Evolutionary conservation across 352 stramenopile species (phyloP).

Genomic region (Globisporangium rhizosaccharum): DNA sequence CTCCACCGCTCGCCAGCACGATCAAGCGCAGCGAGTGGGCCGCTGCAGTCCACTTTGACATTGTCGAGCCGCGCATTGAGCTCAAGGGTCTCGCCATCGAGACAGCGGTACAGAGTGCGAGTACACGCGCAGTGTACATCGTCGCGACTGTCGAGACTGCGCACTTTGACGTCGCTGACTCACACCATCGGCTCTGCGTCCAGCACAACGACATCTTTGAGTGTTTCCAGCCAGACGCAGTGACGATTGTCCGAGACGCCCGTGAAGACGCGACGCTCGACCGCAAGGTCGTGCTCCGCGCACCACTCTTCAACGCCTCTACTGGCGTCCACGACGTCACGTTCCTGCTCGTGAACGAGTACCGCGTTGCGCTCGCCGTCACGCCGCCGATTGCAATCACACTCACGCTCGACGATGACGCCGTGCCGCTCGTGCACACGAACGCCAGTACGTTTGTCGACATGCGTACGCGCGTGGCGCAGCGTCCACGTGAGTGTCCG

Average conservation of each 20-base stretch:
- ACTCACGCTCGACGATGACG: neutral
- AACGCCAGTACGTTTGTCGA: slow-evolving; percentile 18
- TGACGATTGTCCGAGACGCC: slow-evolving; percentile 20
- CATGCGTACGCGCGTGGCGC: slow-evolving; percentile 15
- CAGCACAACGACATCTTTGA: slow-evolving; percentile 39
- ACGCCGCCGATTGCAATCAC: slow-evolving; percentile 17
- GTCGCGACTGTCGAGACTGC: slow-evolving; percentile 29
- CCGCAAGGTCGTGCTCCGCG: slow-evolving; percentile 23
- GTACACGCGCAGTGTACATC: slow-evolving; percentile 10
- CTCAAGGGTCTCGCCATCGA: slow-evolving; percentile 18
- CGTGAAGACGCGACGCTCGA: slow-evolving; percentile 12
- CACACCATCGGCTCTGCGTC: slow-evolving; percentile 32
- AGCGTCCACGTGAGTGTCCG: slow-evolving; percentile 20
- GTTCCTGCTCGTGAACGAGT: slow-evolving; percentile 39
- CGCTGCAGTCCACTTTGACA: slow-evolving; percentile 30
- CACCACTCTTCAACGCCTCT: slow-evolving; percentile 26
- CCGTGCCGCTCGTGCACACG: neutral
- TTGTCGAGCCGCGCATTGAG: slow-evolving; percentile 29
- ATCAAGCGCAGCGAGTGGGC: slow-evolving; percentile 19
- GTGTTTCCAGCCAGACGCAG: slow-evolving; percentile 24
- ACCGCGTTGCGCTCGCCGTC: slow-evolving; percentile 33
- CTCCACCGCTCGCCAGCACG: neutral
- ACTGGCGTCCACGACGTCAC: slow-evolving; percentile 24
- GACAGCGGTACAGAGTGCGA: neutral
- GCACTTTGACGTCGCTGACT: slow-evolving; percentile 37